A percentile compares a stretch with the other conserved stretches of the same genome.
phyloP scores from a whole-genome alignment of 139 green algal genomes.

The Chlorella sorokiniana region DNA sequence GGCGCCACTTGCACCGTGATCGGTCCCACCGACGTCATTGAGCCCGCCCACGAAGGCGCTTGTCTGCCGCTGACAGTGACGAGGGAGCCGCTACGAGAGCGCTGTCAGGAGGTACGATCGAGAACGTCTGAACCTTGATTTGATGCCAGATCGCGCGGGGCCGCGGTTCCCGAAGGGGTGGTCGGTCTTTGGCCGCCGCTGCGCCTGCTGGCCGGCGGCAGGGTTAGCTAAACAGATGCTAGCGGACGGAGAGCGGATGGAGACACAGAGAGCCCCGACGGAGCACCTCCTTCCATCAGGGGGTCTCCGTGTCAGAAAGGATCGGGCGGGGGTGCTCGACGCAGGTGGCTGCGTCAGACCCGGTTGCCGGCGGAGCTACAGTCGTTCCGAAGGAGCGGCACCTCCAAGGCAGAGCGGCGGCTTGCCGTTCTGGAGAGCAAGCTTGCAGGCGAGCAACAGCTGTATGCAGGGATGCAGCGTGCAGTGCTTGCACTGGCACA shows the following conservation, averaged over 20 bases:
- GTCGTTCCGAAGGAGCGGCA: no score
- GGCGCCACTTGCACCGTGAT: constrained; percentile 29
- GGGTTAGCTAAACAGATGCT: no score
- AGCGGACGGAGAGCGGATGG: no score
- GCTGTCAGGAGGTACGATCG: no score
- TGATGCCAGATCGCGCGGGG: background rate
- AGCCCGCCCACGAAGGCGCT: background rate
- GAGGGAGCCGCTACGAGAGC: background rate
- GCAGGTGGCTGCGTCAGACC: no score
- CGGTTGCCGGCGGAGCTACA: no score
- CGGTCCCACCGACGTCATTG: constrained; percentile 9
- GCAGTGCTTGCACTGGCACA: no score
- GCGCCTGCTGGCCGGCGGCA: background rate
- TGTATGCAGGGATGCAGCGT: no score
- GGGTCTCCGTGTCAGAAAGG: no score
- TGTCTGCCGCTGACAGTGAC: background rate
- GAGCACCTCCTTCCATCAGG: no score
- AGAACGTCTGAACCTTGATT: background rate
- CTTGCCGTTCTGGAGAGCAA: constrained; percentile 34
- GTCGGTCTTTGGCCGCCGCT: background rate
- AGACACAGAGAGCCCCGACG: no score
- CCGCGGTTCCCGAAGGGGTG: background rate
- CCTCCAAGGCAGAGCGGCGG: constrained; percentile 36
- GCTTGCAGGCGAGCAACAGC: background rate
- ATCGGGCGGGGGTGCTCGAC: no score